These are phyloP conservation scores for Leccinum incarnatum DNA, from an alignment of 768 basidiomycete genomes.

Conservation along the genomic window DNA sequence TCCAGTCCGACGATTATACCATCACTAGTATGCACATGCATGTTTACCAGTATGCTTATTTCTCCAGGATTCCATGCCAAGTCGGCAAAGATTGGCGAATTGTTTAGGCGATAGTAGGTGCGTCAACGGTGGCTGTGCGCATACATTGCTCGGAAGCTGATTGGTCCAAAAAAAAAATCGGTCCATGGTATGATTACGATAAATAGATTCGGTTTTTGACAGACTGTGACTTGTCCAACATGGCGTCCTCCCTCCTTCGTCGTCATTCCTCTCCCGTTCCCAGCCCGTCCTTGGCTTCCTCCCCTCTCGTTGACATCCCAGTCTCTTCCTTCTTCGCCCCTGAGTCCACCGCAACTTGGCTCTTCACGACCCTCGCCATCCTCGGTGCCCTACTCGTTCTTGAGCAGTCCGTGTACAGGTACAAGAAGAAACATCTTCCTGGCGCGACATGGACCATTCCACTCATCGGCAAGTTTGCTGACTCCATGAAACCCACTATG, in stretches of 20 bases:
- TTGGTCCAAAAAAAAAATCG: background rate
- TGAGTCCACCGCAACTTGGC: slow-evolving; percentile 40
- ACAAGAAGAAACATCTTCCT: slow-evolving; percentile 85
- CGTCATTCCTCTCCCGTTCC: slow-evolving; percentile 33
- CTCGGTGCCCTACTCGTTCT: slow-evolving; percentile 73
- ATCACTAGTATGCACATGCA: too few relatives aligned
- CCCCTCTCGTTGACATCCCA: slow-evolving; percentile 42
- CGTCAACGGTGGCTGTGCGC: slow-evolving; percentile 15
- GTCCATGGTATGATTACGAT: background rate
- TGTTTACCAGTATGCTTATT: too few relatives aligned
- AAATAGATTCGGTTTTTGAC: background rate
- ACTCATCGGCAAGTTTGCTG: slow-evolving; percentile 94
- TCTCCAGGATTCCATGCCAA: too few relatives aligned
- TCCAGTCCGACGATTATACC: too few relatives aligned
- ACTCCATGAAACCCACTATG: slow-evolving; percentile 88
- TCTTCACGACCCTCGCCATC: slow-evolving; percentile 68
- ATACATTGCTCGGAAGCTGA: background rate
- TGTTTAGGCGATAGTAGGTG: too few relatives aligned
- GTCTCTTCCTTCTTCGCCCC: slow-evolving; percentile 45
- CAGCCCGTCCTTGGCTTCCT: slow-evolving; percentile 44
- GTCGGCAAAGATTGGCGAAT: too few relatives aligned
- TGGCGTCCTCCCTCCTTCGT: slow-evolving; percentile 33
- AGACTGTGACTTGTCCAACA: slow-evolving; percentile 11
- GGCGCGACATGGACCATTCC: slow-evolving; percentile 93
- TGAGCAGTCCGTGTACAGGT: slow-evolving; percentile 86